A percentile compares a stretch with the other conserved stretches of the same genome.
Conservation (phyloP, 2,329 filamentous ascomycete genomes). For the Epichloe typhina region DNA sequence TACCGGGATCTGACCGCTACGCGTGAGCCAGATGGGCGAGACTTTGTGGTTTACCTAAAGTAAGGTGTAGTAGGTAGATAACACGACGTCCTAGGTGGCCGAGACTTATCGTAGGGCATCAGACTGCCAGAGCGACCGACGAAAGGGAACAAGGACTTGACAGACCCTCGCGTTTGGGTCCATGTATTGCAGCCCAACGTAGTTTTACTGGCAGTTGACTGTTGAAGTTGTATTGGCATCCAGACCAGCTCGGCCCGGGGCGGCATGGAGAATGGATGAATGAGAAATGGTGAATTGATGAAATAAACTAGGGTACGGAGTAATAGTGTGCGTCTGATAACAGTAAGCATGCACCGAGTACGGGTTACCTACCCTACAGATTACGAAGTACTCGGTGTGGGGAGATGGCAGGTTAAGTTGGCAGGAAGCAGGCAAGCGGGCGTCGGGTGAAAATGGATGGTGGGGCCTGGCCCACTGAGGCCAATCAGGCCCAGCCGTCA, state of each 20-base stretch:
- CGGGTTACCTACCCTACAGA: too few relatives aligned
- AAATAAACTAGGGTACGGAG: too few relatives aligned
- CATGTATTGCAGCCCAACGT: conserved; percentile 1
- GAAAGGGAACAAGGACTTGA: not conserved
- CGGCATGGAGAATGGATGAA: not conserved
- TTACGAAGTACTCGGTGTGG: not conserved
- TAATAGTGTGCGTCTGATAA: not conserved
- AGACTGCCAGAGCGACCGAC: not conserved
- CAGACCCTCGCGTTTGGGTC: not conserved
- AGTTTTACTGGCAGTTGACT: not conserved
- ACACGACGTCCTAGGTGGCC: not conserved
- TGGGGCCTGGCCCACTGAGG: not conserved
- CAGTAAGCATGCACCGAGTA: too few relatives aligned
- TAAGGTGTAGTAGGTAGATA: not conserved
- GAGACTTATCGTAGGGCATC: not conserved
- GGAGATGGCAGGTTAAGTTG: not conserved
- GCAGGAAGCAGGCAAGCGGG: too few relatives aligned
- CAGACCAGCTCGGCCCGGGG: not conserved
- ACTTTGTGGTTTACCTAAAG: too few relatives aligned
- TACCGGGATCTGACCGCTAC: not conserved
- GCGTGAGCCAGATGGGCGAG: not conserved
- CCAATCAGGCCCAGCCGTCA: too few relatives aligned
- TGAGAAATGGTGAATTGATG: not conserved
- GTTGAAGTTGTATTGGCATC: not conserved
- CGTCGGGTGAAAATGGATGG: not conserved